phyloP scores from a whole-genome alignment of 352 stramenopile species.

The Globisporangium barbulae region DNA sequence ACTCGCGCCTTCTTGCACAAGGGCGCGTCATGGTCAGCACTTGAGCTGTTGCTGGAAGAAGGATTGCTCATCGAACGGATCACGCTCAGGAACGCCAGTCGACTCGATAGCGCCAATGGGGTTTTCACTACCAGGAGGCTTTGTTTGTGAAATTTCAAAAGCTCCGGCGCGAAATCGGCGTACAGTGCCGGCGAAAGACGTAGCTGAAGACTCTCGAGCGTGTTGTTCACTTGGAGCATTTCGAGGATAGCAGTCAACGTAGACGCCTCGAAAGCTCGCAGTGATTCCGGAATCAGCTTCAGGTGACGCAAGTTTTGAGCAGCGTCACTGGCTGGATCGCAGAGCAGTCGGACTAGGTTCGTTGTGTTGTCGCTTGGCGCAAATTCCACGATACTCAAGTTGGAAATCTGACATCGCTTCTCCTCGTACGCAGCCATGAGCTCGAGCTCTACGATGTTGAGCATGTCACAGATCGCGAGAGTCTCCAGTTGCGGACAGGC shows the following conservation, averaged over 20 bases:
- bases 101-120: not conserved
- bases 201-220: slow-evolving; percentile 11
- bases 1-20: slow-evolving; percentile 1
- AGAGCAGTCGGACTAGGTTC: not conserved
- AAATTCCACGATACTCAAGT: not conserved
- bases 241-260: not conserved
- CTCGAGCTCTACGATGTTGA: slow-evolving; percentile 1
- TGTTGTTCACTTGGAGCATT: slow-evolving; percentile 6
- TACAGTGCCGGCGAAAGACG: slow-evolving; percentile 1
- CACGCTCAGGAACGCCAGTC: slow-evolving; percentile 11
- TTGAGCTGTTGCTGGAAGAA: not conserved
- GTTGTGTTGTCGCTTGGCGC: slow-evolving; percentile 3
- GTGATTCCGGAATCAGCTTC: slow-evolving; percentile 4
- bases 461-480: slow-evolving; percentile 1
- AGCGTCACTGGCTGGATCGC: not conserved
- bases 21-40: not conserved
- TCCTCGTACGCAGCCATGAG: slow-evolving; percentile 4
- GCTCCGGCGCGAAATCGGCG: not conserved
- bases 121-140: not conserved
- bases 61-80: not conserved
- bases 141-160: slow-evolving; percentile 7
- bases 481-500: slow-evolving; percentile 2
- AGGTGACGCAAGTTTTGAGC: not conserved
- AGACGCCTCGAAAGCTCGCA: not conserved
- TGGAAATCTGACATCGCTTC: not conserved